phyloP scores from a whole-genome alignment of 2,329 filamentous ascomycete species.

The Chrysosporium keratinophilum region DNA sequence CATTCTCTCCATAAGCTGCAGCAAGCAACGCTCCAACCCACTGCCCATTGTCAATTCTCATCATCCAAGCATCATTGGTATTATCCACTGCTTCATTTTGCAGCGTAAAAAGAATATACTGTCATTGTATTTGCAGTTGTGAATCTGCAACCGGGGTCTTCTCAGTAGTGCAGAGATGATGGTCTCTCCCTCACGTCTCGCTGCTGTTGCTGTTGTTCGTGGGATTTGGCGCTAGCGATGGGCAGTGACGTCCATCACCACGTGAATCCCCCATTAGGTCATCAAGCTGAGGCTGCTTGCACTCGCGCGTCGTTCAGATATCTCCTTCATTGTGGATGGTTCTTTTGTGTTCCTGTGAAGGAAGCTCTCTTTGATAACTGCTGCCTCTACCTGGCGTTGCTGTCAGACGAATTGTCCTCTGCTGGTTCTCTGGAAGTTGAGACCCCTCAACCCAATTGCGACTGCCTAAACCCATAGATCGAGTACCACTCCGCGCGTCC shows the following conservation, averaged over 20 bases:
- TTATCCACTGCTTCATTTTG: too few relatives aligned
- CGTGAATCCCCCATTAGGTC: conserved; percentile 10
- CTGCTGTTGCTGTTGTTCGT: not conserved
- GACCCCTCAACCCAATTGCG: not conserved
- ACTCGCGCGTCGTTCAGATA: not conserved
- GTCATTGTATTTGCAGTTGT: too few relatives aligned
- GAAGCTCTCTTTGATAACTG: not conserved
- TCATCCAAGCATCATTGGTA: too few relatives aligned
- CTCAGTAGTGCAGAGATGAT: not conserved
- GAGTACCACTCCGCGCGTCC: too few relatives aligned
- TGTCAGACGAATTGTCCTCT: not conserved
- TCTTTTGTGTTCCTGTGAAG: not conserved
- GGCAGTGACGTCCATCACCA: conserved; percentile 3
- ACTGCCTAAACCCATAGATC: not conserved
- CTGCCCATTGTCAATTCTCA: too few relatives aligned
- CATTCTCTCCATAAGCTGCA: too few relatives aligned
- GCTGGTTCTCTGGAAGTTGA: not conserved
- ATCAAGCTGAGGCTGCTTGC: conserved; percentile 3
- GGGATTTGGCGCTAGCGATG: not conserved
- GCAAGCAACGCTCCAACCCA: too few relatives aligned
- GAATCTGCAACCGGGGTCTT: too few relatives aligned
- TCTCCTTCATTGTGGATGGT: not conserved
- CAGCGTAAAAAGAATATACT: too few relatives aligned
- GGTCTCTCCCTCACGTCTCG: not conserved
- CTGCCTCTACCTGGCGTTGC: not conserved